These are phyloP conservation scores for Aciculosporium take DNA, from an alignment of 2,329 filamentous ascomycete species.

Conservation along the genomic window DNA sequence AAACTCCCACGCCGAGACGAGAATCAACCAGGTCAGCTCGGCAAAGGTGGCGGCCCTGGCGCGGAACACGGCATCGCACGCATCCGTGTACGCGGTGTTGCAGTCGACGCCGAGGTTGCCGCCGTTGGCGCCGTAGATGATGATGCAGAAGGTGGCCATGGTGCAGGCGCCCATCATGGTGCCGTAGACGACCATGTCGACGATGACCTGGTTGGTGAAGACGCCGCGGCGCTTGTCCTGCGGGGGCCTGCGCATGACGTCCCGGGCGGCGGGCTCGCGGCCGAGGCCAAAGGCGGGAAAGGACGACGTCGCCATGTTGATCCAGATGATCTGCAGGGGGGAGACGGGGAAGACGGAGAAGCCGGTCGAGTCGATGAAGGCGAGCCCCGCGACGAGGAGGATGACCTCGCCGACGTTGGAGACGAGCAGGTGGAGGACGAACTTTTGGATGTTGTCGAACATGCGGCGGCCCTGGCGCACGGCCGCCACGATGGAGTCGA, in stretches of 20 bases:
- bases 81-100: constrained; percentile 43
- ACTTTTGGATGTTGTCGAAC: constrained; percentile 84
- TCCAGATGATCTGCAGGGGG: constrained; percentile 80
- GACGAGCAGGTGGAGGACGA: constrained; percentile 64
- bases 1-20: constrained; percentile 67
- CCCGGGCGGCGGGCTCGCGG: constrained; percentile 58
- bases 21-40: constrained; percentile 57
- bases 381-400: constrained; percentile 66
- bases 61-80: constrained; percentile 48
- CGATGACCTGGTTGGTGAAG: constrained; percentile 63
- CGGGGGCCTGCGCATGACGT: constrained; percentile 69
- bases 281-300: constrained; percentile 81
- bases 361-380: constrained; percentile 56
- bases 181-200: constrained; percentile 71
- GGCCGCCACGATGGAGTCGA: constrained; percentile 70
- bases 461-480: constrained; percentile 73
- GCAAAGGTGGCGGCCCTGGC: constrained; percentile 62
- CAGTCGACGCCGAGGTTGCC: constrained; percentile 45
- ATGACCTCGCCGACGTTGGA: constrained; percentile 78
- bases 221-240: constrained; percentile 55
- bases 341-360: constrained; percentile 77
- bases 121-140: constrained; percentile 41
- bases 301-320: constrained; percentile 84
- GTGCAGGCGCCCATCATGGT: constrained; percentile 60
- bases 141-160: constrained; percentile 50